These are phyloP conservation scores for Neurospora africana DNA, from an alignment of 495 filamentous ascomycete genomes.

Conservation along the genomic window DNA sequence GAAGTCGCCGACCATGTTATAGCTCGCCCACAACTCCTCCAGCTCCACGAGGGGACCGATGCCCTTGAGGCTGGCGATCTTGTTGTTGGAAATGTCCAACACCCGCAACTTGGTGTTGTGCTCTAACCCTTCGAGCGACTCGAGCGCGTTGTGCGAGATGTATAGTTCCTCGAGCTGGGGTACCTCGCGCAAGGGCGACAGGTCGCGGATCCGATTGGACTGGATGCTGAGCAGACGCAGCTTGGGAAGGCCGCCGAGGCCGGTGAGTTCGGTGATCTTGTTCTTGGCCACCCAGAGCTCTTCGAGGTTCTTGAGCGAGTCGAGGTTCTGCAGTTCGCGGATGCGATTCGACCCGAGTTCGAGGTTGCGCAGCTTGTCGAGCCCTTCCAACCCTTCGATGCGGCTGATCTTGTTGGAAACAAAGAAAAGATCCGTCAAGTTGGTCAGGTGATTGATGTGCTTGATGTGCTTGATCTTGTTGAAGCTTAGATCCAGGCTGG, in stretches of 20 bases:
- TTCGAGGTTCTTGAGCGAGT: conserved; percentile 61
- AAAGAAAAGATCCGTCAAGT: conserved; percentile 81
- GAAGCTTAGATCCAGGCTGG: conserved; percentile 82
- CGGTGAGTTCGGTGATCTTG: conserved; percentile 81
- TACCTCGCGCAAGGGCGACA: conserved; percentile 62
- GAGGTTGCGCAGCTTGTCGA: conserved; percentile 65
- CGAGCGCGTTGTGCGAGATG: conserved; percentile 93
- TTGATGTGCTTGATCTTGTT: conserved; percentile 99
- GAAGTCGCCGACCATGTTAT: conserved; percentile 70
- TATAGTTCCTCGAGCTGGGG: conserved; percentile 89
- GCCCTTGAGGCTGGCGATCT: conserved; percentile 61
- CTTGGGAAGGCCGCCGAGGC: conserved; percentile 57
- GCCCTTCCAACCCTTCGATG: conserved; percentile 75
- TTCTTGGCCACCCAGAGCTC: conserved; percentile 97
- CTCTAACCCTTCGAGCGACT: conserved; percentile 64
- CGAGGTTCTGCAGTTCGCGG: conserved; percentile 79
- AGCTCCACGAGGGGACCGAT: conserved; percentile 58
- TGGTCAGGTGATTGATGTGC: conserved; percentile 64
- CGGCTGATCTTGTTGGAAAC: conserved; percentile 85
- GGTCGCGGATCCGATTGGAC: conserved; percentile 81
- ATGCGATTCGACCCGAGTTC: conserved; percentile 91
- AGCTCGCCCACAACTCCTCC: conserved; percentile 91
- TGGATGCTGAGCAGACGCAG: conserved; percentile 91
- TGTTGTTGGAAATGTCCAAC: conserved; percentile 87
- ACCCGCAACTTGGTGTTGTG: conserved; percentile 58